phyloP scores from a whole-genome alignment of 352 stramenopile genomes.

The Phytophthora quininea region DNA sequence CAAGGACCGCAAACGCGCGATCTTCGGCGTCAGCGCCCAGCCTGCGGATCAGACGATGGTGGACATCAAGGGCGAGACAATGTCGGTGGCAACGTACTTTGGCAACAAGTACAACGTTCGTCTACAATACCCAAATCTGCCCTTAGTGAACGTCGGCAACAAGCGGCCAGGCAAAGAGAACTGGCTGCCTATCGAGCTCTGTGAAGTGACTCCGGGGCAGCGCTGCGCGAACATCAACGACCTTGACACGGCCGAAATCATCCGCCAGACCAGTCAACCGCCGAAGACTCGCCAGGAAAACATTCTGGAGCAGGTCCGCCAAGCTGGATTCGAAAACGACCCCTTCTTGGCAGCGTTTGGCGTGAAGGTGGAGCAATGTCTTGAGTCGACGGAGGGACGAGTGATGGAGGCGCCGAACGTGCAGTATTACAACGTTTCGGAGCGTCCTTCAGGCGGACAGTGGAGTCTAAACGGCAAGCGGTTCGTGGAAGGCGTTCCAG shows the following conservation, averaged over 20 bases:
- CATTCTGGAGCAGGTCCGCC: slow-evolving; percentile 62
- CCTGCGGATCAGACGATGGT: slow-evolving; percentile 45
- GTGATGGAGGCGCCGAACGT: slow-evolving; percentile 66
- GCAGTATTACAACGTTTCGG: slow-evolving; percentile 60
- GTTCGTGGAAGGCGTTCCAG: slow-evolving; percentile 50
- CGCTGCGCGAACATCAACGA: slow-evolving; percentile 79
- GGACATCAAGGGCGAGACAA: slow-evolving; percentile 51
- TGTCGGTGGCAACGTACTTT: slow-evolving; percentile 66
- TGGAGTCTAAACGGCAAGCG: slow-evolving; percentile 80
- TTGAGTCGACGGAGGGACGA: slow-evolving; percentile 49
- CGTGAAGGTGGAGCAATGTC: slow-evolving; percentile 49
- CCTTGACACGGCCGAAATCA: slow-evolving; percentile 84
- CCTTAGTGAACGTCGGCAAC: slow-evolving; percentile 71
- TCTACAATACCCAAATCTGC: slow-evolving; percentile 67
- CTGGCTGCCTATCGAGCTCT: slow-evolving; percentile 85
- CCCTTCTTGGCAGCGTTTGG: slow-evolving; percentile 68
- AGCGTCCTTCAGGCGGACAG: slow-evolving; percentile 58
- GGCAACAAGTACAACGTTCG: slow-evolving; percentile 50
- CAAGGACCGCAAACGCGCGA: slow-evolving; percentile 51
- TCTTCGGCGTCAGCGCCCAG: slow-evolving; percentile 47
- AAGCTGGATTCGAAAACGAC: slow-evolving; percentile 75
- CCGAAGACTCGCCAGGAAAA: slow-evolving; percentile 48
- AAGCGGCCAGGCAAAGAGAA: slow-evolving; percentile 40
- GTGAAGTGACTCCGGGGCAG: slow-evolving; percentile 68
- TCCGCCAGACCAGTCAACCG: slow-evolving; percentile 59